phyloP scores from a whole-genome alignment of 345 rosid species.

The Nephelium lappaceum region DNA sequence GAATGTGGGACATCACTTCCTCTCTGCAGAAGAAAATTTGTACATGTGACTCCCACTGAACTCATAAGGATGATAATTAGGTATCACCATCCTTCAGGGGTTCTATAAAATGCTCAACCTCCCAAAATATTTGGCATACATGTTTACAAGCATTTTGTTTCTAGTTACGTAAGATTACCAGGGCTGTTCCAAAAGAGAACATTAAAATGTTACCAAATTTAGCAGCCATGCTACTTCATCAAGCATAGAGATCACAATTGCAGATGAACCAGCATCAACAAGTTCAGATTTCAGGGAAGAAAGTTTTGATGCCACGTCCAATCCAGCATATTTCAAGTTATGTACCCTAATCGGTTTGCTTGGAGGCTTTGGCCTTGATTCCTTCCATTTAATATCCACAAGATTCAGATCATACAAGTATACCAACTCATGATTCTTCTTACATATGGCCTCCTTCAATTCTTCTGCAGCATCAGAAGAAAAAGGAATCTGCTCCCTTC shows the following conservation, averaged over 20 bases:
- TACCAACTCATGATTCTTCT: conserved; percentile 80
- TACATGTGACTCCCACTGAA: background rate
- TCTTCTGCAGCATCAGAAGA: conserved; percentile 96
- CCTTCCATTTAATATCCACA: conserved; percentile 93
- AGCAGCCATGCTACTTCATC: conserved; percentile 96
- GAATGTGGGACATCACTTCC: conserved; percentile 96
- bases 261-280: conserved; percentile 70
- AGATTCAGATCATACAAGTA: conserved; percentile 77
- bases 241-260: conserved; percentile 88
- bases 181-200: background rate
- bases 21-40: conserved; percentile 59
- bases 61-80: background rate
- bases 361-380: conserved; percentile 82
- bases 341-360: conserved; percentile 75
- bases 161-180: background rate
- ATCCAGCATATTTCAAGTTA: conserved; percentile 84
- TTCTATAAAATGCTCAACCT: background rate
- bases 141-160: background rate
- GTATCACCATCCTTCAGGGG: background rate
- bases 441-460: conserved; percentile 73
- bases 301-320: conserved; percentile 75
- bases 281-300: conserved; percentile 68
- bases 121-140: background rate
- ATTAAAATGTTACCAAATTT: conserved; percentile 66
- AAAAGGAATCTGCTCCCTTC: conserved; percentile 98